Conservation (phyloP, 345 rosid species). For the Gossypium longicalyx region DNA sequence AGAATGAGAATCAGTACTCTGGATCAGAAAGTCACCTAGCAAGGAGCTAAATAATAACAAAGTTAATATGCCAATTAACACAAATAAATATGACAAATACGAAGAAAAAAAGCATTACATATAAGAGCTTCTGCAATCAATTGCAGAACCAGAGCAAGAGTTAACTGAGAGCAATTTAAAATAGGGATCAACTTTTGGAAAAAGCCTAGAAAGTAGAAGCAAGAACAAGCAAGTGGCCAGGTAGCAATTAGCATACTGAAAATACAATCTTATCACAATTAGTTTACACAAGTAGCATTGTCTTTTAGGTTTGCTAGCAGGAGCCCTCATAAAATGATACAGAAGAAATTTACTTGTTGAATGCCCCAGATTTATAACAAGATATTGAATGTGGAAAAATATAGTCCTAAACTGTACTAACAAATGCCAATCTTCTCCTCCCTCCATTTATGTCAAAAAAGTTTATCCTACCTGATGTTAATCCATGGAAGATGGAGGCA, state of each 20-base stretch:
- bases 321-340: neutral
- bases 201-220: neutral
- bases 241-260: neutral
- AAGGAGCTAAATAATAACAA: neutral
- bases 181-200: neutral
- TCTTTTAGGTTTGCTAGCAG: neutral
- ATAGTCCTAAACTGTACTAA: conserved; percentile 1
- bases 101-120: neutral
- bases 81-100: neutral
- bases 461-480: neutral
- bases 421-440: neutral
- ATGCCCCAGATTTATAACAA: neutral
- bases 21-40: neutral
- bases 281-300: neutral
- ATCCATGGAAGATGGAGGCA: neutral
- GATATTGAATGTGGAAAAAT: neutral
- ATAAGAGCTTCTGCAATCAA: neutral
- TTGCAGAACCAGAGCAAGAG: conserved; percentile 2
- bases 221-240: neutral
- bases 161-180: neutral
- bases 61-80: neutral
- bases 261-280: neutral
- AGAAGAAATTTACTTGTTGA: neutral
- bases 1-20: conserved; percentile 42
- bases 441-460: neutral